Conservation (phyloP, 345 rosid species). For the Populus euphratica region DNA sequence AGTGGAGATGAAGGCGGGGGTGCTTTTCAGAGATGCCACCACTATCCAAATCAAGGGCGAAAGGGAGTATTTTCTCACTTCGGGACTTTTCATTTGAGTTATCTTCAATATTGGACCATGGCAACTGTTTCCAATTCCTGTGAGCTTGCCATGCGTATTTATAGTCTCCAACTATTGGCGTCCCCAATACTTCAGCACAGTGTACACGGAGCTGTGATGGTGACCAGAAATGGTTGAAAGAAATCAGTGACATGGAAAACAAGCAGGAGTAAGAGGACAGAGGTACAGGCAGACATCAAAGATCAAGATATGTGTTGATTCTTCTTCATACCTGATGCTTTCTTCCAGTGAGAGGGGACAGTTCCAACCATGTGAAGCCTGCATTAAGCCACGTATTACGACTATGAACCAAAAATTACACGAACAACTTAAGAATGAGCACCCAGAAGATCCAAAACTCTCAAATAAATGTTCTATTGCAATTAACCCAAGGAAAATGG, state of each 20-base stretch:
- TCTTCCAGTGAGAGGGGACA: constrained; percentile 86
- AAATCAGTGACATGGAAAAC: background rate
- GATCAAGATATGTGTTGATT: background rate
- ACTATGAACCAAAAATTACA: background rate
- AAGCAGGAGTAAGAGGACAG: background rate
- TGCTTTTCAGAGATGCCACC: constrained; percentile 65
- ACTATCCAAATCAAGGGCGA: constrained; percentile 61
- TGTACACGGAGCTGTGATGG: constrained; percentile 79
- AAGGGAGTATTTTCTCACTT: constrained; percentile 39
- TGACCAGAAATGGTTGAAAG: constrained; percentile 5
- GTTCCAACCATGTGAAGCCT: constrained; percentile 92
- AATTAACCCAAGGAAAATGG: background rate
- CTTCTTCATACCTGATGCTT: constrained; percentile 73
- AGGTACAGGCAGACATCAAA: background rate
- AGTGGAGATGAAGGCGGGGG: constrained; percentile 87
- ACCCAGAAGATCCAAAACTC: background rate
- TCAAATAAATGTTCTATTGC: background rate
- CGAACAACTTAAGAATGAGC: background rate
- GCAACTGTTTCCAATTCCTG: constrained; percentile 40
- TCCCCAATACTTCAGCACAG: constrained; percentile 86
- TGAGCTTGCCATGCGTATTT: constrained; percentile 93
- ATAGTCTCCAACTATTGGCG: constrained; percentile 90
- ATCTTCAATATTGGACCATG: constrained; percentile 14
- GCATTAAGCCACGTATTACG: constrained; percentile 17
- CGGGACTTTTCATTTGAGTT: constrained; percentile 12